These are phyloP conservation scores for Elsinoe australis DNA, from an alignment of 2,329 filamentous ascomycete species.

Conservation along the genomic window DNA sequence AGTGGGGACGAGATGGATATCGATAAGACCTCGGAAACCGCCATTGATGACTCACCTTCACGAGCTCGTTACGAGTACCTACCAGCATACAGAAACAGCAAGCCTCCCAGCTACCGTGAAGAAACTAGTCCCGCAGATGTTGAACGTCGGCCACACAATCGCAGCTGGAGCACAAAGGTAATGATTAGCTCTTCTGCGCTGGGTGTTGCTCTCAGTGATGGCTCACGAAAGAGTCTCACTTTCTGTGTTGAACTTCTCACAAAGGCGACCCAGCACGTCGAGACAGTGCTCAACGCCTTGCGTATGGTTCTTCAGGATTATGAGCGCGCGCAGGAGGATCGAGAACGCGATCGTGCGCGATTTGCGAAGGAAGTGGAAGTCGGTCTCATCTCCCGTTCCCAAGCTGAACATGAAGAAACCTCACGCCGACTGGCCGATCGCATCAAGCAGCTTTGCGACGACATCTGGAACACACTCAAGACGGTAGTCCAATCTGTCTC, in stretches of 20 bases:
- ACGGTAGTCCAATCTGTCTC: constrained; percentile 78
- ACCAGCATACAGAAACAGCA: constrained; percentile 74
- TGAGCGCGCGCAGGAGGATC: constrained; percentile 41
- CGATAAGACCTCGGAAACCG: constrained; percentile 34
- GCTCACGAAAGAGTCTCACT: constrained; percentile 74
- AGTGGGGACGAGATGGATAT: constrained; percentile 41
- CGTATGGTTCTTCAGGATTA: constrained; percentile 74
- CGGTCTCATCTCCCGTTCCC: constrained; percentile 15
- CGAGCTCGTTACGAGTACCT: constrained; percentile 59
- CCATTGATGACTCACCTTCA: constrained; percentile 21
- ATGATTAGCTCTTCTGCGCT: constrained; percentile 87
- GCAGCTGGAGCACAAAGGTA: constrained; percentile 66
- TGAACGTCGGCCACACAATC: constrained; percentile 33
- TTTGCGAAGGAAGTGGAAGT: constrained; percentile 23
- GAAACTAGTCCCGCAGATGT: constrained; percentile 27
- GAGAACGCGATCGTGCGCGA: constrained; percentile 18
- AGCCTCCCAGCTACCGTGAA: constrained; percentile 34
- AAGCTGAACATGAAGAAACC: constrained; percentile 32
- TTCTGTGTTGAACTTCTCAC: constrained; percentile 75
- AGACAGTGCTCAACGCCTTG: constrained; percentile 64
- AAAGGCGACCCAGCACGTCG: constrained; percentile 74
- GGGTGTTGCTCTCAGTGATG: constrained; percentile 83
- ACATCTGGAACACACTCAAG: constrained; percentile 53
- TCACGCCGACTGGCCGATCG: constrained; percentile 62
- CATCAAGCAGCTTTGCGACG: constrained; percentile 54